Base-by-base conservation (phyloP, 164 flowering plant genomes). In the Nymphaea colorata region DNA sequence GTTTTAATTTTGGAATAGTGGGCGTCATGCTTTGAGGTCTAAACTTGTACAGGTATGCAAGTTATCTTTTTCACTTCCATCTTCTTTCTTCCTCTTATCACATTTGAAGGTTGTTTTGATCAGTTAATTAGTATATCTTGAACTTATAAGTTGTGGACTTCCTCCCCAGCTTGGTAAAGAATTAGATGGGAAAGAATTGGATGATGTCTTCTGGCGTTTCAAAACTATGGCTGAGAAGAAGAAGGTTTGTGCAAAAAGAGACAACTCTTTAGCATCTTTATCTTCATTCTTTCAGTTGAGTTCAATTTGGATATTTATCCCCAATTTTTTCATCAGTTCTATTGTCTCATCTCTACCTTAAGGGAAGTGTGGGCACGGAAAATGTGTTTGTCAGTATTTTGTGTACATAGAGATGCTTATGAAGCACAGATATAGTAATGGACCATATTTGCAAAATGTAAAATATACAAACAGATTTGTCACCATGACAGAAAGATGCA, bases 191-290 rank as follows among this genome's bases (percentile, higher is more conserved):
- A 87, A 82, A 69, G 87, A 88, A 64, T 85, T 94, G 75, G 87
- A 85, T 65, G 90, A 76, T 70, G 77, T 94, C 65, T 94, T 94
- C 74, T 84, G 91, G 91, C 93, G 89, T 55, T 94, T 92, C 82
- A 95, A 95, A 82, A 79, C 87, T 55, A 87, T 92, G 17, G 97
- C 99, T 66, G 99, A 93, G 74, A 82, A 82, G 68, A 95, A 95
- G 77, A 95, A 95, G 97, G 99, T 88, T n/a, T 67, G 69, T 61
- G n/a, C 6, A 61, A 47, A 47, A 6, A 12, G 11, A 2, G 55
- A 47, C 7, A 7, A 47, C 36, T 25, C 36, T 25, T 25, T 25
- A 25, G 36, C 36, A 25, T 25, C 36, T n/a, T n/a, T n/a, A n/a
- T n/a, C n/a, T 25, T 25, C 36, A 25, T 1, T 25, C 1, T 25